Base-by-base conservation (phyloP, 805 yeast genomes). In the Wickerhamiella shivajii region DNA sequence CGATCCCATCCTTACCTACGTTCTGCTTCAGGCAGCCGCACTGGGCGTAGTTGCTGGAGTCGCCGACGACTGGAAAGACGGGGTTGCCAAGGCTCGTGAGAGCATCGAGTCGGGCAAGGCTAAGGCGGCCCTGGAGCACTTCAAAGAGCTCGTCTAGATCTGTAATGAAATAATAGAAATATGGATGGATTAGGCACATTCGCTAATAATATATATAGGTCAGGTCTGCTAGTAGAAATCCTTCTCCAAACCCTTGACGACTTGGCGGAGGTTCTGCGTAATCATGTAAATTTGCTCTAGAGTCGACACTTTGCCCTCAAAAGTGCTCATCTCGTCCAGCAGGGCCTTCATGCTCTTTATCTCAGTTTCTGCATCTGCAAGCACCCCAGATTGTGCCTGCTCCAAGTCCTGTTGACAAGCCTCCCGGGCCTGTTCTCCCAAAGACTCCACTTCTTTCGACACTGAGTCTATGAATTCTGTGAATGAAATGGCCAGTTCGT, bases 1-100 rank as follows among this genome's bases (percentile, higher is more conserved):
- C 33, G 49, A 61, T 33, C 80, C 97, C 3, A 57, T 85, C 11
- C 72, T 75, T 33, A 95, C 90, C 56, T 90, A 85, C 57, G 90
- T 90, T n/a, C 54, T 87, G 37, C 56, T 90, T 66, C 90, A 90
- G 54, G 66, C 92, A 14, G 85, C 85, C 3, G 94, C 94, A 0
- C 59, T 90, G 37, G 85, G 87, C 1, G 80, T 77, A 19, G 71
- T 84, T 16, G 66, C 77, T 9, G 93, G 92, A 2, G 51, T 61
- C 6, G 74, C 83, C 2, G 53, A 52, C 16, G 57, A 66, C 44
- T 90, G 93, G 90, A 67, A 63, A 37, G 65, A 71, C 6, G 99
- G 97, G 18, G 87, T 81, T 4, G 60, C 57, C 34, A 47, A 72
- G 15, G 97, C 97, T 1, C 67, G 72, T 42, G 55, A 65, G 22